phyloP scores from a whole-genome alignment of 345 rosid species.

The Camelina neglecta region DNA sequence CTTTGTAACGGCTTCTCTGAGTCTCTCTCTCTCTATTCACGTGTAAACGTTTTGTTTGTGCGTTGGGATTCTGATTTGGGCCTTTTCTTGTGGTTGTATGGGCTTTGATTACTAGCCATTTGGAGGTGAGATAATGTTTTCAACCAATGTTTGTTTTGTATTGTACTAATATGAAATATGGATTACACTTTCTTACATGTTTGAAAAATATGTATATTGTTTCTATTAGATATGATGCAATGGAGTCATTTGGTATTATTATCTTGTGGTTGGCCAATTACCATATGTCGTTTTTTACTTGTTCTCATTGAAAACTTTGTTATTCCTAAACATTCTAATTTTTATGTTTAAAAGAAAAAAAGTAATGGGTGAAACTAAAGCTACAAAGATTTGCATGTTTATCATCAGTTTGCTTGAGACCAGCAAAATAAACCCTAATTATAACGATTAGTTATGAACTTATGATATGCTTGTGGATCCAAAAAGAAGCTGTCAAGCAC shows the following conservation, averaged over 20 bases:
- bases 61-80: not conserved
- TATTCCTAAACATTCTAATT: not conserved
- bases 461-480: not conserved
- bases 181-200: not conserved
- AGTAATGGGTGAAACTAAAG: not conserved
- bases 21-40: not conserved
- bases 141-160: not conserved
- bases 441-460: not conserved
- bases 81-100: not conserved
- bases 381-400: not conserved
- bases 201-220: not conserved
- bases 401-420: conserved; percentile 8
- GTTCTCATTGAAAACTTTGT: not conserved
- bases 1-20: not conserved
- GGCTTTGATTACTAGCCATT: conserved; percentile 1
- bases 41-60: conserved; percentile 1
- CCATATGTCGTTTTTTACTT: not conserved
- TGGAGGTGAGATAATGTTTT: not conserved
- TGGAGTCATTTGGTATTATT: not conserved
- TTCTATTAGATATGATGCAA: not conserved
- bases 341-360: not conserved
- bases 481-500: conserved; percentile 23
- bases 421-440: conserved; percentile 6
- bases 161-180: not conserved
- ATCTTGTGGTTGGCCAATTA: too few species aligned